Base-by-base conservation (phyloP, 75 land plant genomes). In the Selaginella moellendorffii region DNA sequence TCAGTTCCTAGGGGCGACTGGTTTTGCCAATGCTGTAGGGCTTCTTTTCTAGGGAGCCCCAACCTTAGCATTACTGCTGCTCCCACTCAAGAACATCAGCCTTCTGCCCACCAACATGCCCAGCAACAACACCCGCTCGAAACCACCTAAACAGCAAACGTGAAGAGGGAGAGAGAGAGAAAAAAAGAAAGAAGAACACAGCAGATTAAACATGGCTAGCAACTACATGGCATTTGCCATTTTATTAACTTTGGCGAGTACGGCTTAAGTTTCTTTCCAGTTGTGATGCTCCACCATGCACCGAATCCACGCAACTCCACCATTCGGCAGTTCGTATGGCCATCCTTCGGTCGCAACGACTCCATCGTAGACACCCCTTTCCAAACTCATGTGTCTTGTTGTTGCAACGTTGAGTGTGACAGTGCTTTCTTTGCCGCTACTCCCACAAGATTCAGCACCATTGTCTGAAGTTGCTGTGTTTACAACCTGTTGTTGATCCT, bases 1-100 rank as follows among this genome's bases (percentile, higher is more conserved):
- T 77, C 76, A 69, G 90, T 93, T 14, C 99, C 99, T 42, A 86
- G 79, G 63, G 99, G 99, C 12, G 85, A 87, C 67, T 93, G 99
- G 96, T 93, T 81, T 52, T 93, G 96, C 46, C 10, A 36, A 14
- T 36, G 46, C 14, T 36, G 46, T 36, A 5, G 46, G 14, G 46
- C 46, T 14, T 36, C 46, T 5, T 36, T 36, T 14, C 46, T 36
- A 36, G 14, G 46, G 10, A 36, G 46, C 46, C 5, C 5, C 46
- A 36, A 36, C 46, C 46, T 5, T 5, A 36, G 10, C 14, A 36
- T 14, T 36, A 5, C 46, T 14, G 14, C 46, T 36, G 46, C 46
- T 5, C 46, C 46, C 5, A 14, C 46, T 36, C 10, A 36, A 36
- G 46, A 36, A 14, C 46, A 36, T 5, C 46, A 36, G 46, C 46